phyloP scores from a whole-genome alignment of 805 yeast genomes.

The Lipomyces spencermartinsiae region DNA sequence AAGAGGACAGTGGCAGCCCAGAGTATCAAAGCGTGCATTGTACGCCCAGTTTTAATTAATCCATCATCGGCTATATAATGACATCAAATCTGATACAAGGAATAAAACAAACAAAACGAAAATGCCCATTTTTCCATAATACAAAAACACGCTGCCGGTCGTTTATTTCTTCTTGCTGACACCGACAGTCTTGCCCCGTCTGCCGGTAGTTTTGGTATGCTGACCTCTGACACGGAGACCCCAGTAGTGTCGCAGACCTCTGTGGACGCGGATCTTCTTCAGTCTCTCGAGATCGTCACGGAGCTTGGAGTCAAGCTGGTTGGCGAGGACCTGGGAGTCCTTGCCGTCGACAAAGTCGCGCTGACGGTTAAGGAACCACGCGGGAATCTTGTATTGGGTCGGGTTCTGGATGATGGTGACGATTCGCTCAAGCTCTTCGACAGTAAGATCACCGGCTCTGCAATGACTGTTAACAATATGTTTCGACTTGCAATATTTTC shows the following conservation, averaged over 20 bases:
- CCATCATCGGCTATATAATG: background rate
- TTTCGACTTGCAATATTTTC: background rate
- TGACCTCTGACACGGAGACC: constrained; percentile 99
- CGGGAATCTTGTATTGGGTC: constrained; percentile 98
- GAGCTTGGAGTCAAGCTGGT: constrained; percentile 98
- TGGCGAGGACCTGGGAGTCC: constrained; percentile 98
- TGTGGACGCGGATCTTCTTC: constrained; percentile 99
- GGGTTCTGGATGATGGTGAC: constrained; percentile 99
- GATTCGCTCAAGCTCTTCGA: constrained; percentile 99
- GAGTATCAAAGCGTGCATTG: background rate
- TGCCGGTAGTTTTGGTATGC: constrained; percentile 99
- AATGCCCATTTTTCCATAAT: constrained; percentile 22
- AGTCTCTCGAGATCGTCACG: constrained; percentile 99
- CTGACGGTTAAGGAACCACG: constrained; percentile 99
- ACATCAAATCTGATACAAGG: background rate
- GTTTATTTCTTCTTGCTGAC: constrained; percentile 53
- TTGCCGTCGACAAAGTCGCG: constrained; percentile 98
- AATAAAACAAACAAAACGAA: constrained; percentile 15
- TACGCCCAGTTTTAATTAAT: background rate
- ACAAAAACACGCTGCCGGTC: constrained; percentile 13
- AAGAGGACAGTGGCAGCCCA: background rate
- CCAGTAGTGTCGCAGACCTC: constrained; percentile 99
- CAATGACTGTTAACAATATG: background rate
- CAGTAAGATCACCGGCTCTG: constrained; percentile 99
- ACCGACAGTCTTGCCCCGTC: constrained; percentile 74